Evolutionary conservation across 192 early-diverging fungal species (phyloP), one percentile per base, ranked within the genome.

Genomic region (Backusella morwellensis): DNA sequence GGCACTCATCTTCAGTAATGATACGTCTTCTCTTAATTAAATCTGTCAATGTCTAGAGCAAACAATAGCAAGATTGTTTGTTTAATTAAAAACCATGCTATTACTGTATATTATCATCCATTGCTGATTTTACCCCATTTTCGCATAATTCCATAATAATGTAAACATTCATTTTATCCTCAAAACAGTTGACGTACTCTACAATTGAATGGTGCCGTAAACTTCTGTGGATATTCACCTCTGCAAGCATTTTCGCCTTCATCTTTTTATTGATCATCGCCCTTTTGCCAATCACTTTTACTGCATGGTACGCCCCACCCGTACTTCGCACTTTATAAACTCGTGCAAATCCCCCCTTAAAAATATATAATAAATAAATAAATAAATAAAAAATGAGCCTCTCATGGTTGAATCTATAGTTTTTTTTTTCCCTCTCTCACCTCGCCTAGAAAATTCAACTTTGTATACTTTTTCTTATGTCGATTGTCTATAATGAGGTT

Each of bases 71-170:
- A 32, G 32, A 0, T 32, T 32, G 2, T 32, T 32, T 32, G 32
- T 32, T 32, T 32, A 32, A 32, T 32, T 32, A 32, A 32, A 32
- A 32, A 32, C 32, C 2, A 3, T 32, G 32, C 32, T 32, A 32
- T 32, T 32, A 32, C 32, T 32, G 32, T 32, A 3, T 32, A 32
- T 32, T 3, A 32, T 32, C 32, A 32, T 32, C 32, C 32, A 32
- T 32, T 32, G 32, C 3, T 32, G 32, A 2, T 32, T 3, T 32
- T 81, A 93, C 94, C 82, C 88, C 89, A 79, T 93, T 96, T 41
- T 92, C 92, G 83, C 98, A 99, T 23, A 97, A 84, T 84, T 99
- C 98, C 80, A 99, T 81, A 15, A 97, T 84, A 75, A 99, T 87
- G 81, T 96, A 98, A 11, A 98, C 91, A 78, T 92, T 91, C 50